Evolutionary conservation across 768 basidiomycete genomes (phyloP), one percentile per base, ranked within the genome.

Genomic region (Naganishia kalamii): DNA sequence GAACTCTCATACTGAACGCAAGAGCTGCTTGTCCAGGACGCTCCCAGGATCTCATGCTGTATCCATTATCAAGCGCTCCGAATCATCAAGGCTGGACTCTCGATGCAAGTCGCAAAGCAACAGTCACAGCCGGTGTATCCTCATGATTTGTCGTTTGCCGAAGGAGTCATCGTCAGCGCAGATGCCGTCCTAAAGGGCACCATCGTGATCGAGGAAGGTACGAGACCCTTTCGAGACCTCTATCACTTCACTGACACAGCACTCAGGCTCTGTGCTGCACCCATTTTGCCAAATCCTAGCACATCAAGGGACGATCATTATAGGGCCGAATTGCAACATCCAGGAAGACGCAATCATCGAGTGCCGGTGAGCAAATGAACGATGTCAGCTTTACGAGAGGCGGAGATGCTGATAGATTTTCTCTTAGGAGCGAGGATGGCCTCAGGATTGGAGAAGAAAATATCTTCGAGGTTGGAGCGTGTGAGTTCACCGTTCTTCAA

Each of bases 141-240:
- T 41, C 54, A 57, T 15, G 37, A n/a, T n/a, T 35, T 57, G 19
- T 57, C 54, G 54, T 57, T 57, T 23, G 54, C 54, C 21, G 5
- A 29, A n/a, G 54, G 35, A 44, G 88, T 91, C 6, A 83, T 94
- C 51, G 88, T 97, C 30, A 91, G 90, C 75, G 88, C 91, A 74
- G 92, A 96, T 80, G 89, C 90, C 32, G 92, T 97, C 68, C 82
- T 98, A 70, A 90, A 90, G 75, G 94, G 96, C 57, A 88, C 92
- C 72, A 89, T 94, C 61, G 93, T 92, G 21, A 88, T 99, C 64
- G 92, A 92, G 29, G 82, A 51, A 27, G 62, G 62, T 50, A 35
- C 25, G 62, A 89, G 25, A 5, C 15, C 49, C 27, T 5, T 59
- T 33, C 15, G 0, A 25, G 3, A 25, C 1, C 11, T n/a, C 0